phyloP scores from a whole-genome alignment of 106 monocot species.

The Dendrobium huoshanense region DNA sequence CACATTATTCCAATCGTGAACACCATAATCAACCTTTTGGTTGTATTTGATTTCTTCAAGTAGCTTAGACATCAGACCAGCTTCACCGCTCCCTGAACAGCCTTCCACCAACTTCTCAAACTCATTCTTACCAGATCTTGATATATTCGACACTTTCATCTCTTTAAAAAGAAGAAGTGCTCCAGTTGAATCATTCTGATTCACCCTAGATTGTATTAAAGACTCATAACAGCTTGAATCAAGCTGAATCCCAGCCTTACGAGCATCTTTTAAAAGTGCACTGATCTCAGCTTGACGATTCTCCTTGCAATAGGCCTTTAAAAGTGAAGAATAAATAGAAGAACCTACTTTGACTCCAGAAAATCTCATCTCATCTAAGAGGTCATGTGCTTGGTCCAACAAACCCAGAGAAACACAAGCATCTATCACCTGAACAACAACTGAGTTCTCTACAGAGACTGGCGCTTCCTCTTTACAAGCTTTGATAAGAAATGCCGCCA shows the following conservation, averaged over 20 bases:
- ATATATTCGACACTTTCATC: constrained; percentile 56
- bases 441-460: constrained; percentile 61
- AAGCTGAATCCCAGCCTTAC: constrained; percentile 75
- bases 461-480: constrained; percentile 67
- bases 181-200: constrained; percentile 37
- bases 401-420: constrained; percentile 65
- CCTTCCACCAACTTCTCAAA: constrained; percentile 51
- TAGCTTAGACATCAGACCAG: constrained; percentile 52
- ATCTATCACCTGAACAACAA: constrained; percentile 72
- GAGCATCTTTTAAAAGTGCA: constrained; percentile 66
- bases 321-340: constrained; percentile 63
- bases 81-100: constrained; percentile 29
- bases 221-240: constrained; percentile 72
- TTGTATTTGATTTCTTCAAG: constrained; percentile 69
- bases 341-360: constrained; percentile 62
- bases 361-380: constrained; percentile 92
- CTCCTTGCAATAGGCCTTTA: constrained; percentile 79
- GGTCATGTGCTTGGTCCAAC: constrained; percentile 85
- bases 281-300: constrained; percentile 47
- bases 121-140: constrained; percentile 29
- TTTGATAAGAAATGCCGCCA: constrained; percentile 63
- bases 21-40: constrained; percentile 34
- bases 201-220: constrained; percentile 45
- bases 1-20: constrained; percentile 87
- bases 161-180: constrained; percentile 67